These are phyloP conservation scores for Epithemia pelagica DNA, from an alignment of 108 stramenopile species.

Conservation along the genomic window DNA sequence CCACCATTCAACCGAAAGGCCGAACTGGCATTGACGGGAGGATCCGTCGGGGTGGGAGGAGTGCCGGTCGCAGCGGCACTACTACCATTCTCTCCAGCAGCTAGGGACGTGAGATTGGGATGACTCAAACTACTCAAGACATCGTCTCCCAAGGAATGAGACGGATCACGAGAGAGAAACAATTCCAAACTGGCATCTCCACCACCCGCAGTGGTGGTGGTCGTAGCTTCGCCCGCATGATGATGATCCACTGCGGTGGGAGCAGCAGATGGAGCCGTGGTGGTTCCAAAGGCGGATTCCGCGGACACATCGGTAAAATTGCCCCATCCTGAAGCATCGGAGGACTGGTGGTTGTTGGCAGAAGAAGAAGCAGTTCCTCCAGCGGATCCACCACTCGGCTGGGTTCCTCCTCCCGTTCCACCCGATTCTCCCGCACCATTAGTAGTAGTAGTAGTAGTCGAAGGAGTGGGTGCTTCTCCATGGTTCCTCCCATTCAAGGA, in stretches of 20 bases:
- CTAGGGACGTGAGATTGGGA: conserved; percentile 24
- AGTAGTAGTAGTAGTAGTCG: neutral
- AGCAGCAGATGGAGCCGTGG: neutral
- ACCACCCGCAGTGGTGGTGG: neutral
- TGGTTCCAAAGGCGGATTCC: conserved; percentile 2
- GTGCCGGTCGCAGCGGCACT: neutral
- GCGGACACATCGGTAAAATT: neutral
- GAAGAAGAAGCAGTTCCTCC: neutral
- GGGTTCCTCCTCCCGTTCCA: neutral
- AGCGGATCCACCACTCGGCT: neutral
- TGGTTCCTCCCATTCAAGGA: neutral
- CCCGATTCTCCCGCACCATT: too few relatives aligned
- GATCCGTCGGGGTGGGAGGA: too few relatives aligned
- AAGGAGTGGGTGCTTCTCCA: neutral
- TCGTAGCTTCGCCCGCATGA: neutral
- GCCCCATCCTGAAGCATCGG: neutral
- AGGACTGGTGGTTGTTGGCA: neutral
- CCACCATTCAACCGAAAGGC: too few relatives aligned
- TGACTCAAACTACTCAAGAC: conserved; percentile 50
- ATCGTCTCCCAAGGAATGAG: conserved; percentile 73
- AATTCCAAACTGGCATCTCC: conserved; percentile 56
- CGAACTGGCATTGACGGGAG: too few relatives aligned
- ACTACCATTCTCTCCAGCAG: neutral
- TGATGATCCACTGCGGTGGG: neutral
- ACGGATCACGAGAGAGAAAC: conserved; percentile 75